Evolutionary conservation across 305 asterid genomes (phyloP).

Genomic region (Fraxinus sp.): DNA sequence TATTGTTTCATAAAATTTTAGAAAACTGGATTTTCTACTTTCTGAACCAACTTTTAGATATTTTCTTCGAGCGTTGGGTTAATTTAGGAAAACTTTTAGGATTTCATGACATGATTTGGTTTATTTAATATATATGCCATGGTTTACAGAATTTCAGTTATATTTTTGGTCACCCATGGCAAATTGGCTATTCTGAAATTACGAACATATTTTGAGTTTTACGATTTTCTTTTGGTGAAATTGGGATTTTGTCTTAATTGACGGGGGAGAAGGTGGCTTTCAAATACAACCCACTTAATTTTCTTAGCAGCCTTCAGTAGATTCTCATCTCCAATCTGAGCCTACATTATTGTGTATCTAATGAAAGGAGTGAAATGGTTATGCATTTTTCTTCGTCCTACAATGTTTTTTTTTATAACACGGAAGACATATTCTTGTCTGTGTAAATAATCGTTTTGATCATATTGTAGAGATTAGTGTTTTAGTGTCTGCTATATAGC

Average conservation of each 20-base stretch:
- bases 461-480: neutral
- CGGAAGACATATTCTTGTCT: neutral
- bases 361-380: neutral
- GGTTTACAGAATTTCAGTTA: neutral
- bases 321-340: neutral
- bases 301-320: neutral
- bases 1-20: neutral
- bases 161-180: constrained; percentile 5
- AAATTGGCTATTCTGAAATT: neutral
- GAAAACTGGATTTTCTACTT: constrained; percentile 16
- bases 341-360: neutral
- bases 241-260: constrained; percentile 8
- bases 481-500: neutral
- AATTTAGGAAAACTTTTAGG: constrained; percentile 5
- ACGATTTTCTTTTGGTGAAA: neutral
- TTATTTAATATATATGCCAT: neutral
- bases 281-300: neutral
- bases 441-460: neutral
- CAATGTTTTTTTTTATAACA: neutral
- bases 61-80: constrained; percentile 17
- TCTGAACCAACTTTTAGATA: constrained; percentile 23
- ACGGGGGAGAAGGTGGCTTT: neutral
- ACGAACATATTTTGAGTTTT: neutral
- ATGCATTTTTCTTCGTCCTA: neutral
- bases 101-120: neutral